Evolutionary conservation across 108 stramenopile species (phyloP), one percentile per base, ranked within the genome.

Genomic region (Discostella stelligeroides): DNA sequence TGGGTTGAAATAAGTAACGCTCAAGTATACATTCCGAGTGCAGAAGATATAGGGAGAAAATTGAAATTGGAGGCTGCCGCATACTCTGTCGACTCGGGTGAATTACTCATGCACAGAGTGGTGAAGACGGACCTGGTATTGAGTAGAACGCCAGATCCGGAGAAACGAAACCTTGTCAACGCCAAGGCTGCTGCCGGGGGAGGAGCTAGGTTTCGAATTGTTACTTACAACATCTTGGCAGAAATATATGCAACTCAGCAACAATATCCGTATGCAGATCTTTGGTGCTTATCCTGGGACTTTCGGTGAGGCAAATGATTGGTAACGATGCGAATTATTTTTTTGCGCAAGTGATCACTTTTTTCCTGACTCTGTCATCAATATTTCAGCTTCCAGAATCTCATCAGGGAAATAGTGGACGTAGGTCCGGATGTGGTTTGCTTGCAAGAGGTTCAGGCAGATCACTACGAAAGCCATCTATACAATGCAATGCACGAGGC

Each of bases 221-320:
- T 88, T 58, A 91, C 95, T 27, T 99, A 98, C 86, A 99, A 99
- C 78, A 81, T 98, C 63, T 87, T 99, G 49, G 98, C 99, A 9
- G 99, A 99, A 71, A 98, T 98, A 40, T 99, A 99, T 74, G 99
- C 98, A 3, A 99, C 97, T 24, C 87, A 92, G 75, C 95, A 96
- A 68, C 93, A 95, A 80, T 99, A 98, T 85, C 98, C 99, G 20
- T 97, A 98, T 80, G 95, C 95, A 60, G 97, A 98, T 64, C 83
- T 93, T 60, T 99, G 98, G 98, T 96, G 96, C 14, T 63, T 99
- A 14, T 85, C 77, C 3, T 98, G 98, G 98, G 92, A 92, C 49
- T 99, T 95, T 85, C 85, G 91, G 70, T 72, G 30, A 72, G 80
- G 72, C 6, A 20, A 13, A 53, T 28, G 38, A 64, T 51, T 54